Evolutionary conservation across 2,329 filamentous ascomycete genomes (phyloP).

Genomic region (Hypoxylon sp.): DNA sequence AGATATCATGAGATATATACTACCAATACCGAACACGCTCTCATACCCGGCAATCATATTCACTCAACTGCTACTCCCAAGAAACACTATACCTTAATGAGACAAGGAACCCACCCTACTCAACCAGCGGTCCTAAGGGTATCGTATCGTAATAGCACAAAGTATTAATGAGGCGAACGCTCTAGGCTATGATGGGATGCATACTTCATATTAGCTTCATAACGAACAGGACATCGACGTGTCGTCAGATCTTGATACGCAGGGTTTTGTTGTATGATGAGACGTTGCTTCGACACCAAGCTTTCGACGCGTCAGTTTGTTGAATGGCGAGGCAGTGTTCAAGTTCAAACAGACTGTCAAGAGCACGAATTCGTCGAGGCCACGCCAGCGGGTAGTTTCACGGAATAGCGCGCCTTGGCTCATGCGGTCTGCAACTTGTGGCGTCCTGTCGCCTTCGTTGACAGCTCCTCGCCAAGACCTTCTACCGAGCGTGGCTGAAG

Average conservation of each 20-base stretch:
- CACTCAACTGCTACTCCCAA: background rate
- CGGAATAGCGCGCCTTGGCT: background rate
- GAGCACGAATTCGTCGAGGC: background rate
- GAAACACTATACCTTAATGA: background rate
- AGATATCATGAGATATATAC: background rate
- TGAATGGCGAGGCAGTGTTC: slow-evolving; percentile 8
- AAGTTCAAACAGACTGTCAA: slow-evolving; percentile 6
- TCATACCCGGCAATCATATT: background rate
- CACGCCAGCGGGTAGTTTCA: background rate
- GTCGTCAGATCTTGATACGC: background rate
- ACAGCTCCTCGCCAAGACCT: slow-evolving; percentile 8
- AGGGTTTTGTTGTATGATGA: slow-evolving; percentile 1
- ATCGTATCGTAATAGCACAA: background rate
- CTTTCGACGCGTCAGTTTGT: slow-evolving; percentile 9
- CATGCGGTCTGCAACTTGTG: background rate
- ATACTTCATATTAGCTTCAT: background rate
- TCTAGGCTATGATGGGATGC: background rate
- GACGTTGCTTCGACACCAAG: slow-evolving; percentile 8
- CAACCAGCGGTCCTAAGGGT: background rate
- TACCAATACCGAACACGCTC: too few species aligned
- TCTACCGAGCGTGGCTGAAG: slow-evolving; percentile 21
- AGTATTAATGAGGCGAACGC: background rate
- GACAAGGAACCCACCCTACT: background rate
- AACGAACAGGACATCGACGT: background rate
- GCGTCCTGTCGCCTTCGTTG: slow-evolving; percentile 1